Percentiles rank a stretch among this genome's conserved stretches.
phyloP scores from a whole-genome alignment of 805 yeast genomes.

The Saturnispora kantuleensis region DNA sequence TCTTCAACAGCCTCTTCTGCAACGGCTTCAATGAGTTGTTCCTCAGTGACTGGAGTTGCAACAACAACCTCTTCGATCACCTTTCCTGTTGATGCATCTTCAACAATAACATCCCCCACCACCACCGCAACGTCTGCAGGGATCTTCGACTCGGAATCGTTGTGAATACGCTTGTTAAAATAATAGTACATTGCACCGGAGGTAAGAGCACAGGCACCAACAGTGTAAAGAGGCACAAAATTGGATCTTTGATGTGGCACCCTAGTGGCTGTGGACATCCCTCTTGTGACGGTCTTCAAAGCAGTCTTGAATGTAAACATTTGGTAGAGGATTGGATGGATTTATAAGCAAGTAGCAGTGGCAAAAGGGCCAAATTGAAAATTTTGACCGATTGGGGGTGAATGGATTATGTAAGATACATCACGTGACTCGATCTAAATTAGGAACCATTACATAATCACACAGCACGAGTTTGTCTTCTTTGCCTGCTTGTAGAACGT shows the following conservation, averaged over 20 bases:
- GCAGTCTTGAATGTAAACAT: background rate
- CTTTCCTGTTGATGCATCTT: background rate
- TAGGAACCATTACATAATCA: conserved; percentile 40
- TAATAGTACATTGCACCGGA: conserved; percentile 13
- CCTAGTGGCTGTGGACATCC: background rate
- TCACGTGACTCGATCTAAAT: background rate
- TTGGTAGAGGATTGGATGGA: background rate
- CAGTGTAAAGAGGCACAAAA: conserved; percentile 8
- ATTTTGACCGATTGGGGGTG: background rate
- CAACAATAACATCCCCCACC: conserved; percentile 14
- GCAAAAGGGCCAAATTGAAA: background rate
- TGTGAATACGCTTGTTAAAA: conserved; percentile 8
- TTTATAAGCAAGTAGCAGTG: background rate
- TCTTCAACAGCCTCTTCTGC: conserved; percentile 23
- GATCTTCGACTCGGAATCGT: conserved; percentile 6
- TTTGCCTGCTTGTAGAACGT: conserved; percentile 97
- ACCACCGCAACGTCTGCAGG: conserved; percentile 7
- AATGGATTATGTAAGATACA: background rate
- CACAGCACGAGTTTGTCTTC: conserved; percentile 86
- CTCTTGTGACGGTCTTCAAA: background rate
- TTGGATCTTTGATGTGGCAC: background rate
- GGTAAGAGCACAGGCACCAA: conserved; percentile 13
- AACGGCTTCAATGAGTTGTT: conserved; percentile 3
- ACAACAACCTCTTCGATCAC: background rate
- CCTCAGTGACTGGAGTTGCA: conserved; percentile 4